Base-by-base conservation (phyloP, 257 asterid species). In the Gentiana macrophylla region DNA sequence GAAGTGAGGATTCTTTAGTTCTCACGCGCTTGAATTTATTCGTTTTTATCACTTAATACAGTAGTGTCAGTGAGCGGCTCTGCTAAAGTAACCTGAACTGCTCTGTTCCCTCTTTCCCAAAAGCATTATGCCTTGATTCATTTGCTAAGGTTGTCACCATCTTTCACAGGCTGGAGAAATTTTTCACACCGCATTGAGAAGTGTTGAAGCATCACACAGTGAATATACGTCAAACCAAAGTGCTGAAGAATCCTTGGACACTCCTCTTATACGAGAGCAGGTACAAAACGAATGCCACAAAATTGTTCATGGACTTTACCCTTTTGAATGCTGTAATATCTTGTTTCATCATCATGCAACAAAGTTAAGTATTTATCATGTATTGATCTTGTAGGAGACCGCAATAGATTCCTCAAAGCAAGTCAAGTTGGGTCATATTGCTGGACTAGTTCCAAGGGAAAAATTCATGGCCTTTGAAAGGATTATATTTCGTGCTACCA, bases 381-480 rank as follows among this genome's bases (percentile, higher is more conserved):
- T 61, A 13, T 46, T 60, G 62, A 48, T 50, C 64, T 57, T 53
- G 55, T 57, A 91, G 98, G 98, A 73, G 64, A 61, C 68, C 45
- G 50, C 79, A 5, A 53, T 54, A 7, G 99, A 88, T 78, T 61
- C 88, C 55, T 81, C 99, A 68, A 92, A 92, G 83, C 97, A 92
- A 84, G 94, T 92, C 66, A 88, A 82, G 80, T 73, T 92, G 72
- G 99, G 99, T 65, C 84, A 65, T 69, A 58, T 82, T 36, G 70
- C 94, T 55, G 99, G 99, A 72, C 97, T 92, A 74, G 94, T 92
- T 71, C 86, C 97, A 33, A 78, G 95, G 76, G 95, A 61, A 15
- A 92, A 89, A 72, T 81, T 90, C 51, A 75, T 92, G 88, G 91
- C 95, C 50, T 92, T 92, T 37, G 99, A 92, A 80, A 86, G 99